Evolutionary conservation across 2,329 filamentous ascomycete genomes (phyloP), one percentile per base, ranked within the genome.

Genomic region (Aphanocladium album): DNA sequence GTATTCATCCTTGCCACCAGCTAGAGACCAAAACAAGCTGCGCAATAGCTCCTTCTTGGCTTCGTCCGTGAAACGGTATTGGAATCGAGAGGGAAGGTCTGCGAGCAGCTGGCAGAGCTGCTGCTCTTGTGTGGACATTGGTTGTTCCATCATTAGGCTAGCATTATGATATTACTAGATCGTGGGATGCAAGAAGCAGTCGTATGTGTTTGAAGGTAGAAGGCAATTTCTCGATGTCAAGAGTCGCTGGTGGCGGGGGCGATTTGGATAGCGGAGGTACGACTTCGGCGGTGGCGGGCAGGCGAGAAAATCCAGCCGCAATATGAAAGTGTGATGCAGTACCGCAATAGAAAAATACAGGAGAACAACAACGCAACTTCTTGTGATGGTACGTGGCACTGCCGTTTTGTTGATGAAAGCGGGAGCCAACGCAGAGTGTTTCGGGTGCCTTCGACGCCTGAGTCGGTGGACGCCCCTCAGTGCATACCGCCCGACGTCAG

Each of bases 11-110:
- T 86, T 86, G 64, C 90, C 86, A 63, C 86, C 89, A 35, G 91
- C 90, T 67, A 99, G 84, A 57, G 90, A 96, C 78, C 86, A 89
- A 77, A 98, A 99, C 59, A 99, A 88, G 61, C 86, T 86, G 69
- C 86, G 81, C 60, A 96, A 78, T 35, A 99, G 86, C 64, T 90
- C 84, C 62, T 83, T 82, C 64, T 85, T 83, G 57, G 93, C 91
- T 51, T 84, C 78, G 57, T 87, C 80, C 46, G 82, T 87, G 76
- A 93, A 99, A 64, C 89, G 88, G 76, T 91, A 90, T 65, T 83
- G 80, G 79, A 90, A 87, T 66, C 83, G 80, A 66, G 80, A 80
- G 60, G 95, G 93, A 70, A 96, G 85, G 70, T 89, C 84, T 72
- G 89, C 85, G 70, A 99, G 84, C 70, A 90, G 86, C 73, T 89